A percentile compares a stretch with the other conserved stretches of the same genome.
Evolutionary conservation across 2,329 filamentous ascomycete species (phyloP).

Genomic region (Fusarium illudens): DNA sequence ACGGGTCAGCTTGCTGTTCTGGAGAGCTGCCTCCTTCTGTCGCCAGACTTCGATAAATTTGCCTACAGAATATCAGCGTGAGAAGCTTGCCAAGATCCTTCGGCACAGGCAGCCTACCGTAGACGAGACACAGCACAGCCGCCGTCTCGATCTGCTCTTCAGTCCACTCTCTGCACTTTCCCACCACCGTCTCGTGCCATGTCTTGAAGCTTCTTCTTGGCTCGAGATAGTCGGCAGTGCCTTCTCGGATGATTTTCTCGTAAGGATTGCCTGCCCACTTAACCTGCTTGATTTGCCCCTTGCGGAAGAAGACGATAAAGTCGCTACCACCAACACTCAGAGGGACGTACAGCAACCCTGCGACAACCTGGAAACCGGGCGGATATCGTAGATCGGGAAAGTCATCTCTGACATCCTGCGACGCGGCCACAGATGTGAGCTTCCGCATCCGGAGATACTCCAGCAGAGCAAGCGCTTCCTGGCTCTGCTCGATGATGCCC

Average conservation of each 20-base stretch:
- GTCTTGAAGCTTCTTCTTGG: constrained; percentile 81
- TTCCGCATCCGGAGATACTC: constrained; percentile 83
- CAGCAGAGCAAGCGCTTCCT: constrained; percentile 83
- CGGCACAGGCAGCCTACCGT: constrained; percentile 63
- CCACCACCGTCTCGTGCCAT: constrained; percentile 83
- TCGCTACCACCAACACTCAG: constrained; percentile 78
- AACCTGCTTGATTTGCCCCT: constrained; percentile 76
- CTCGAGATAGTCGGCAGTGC: constrained; percentile 77
- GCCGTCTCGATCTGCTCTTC: constrained; percentile 91
- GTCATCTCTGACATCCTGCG: constrained; percentile 77
- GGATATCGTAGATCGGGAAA: constrained; percentile 84
- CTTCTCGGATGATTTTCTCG: constrained; percentile 77
- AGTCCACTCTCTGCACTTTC: constrained; percentile 86
- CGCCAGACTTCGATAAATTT: constrained; percentile 93
- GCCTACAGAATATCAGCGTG: constrained; percentile 44
- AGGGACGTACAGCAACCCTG: constrained; percentile 83
- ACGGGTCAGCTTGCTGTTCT: constrained; percentile 81
- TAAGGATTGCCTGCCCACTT: constrained; percentile 91
- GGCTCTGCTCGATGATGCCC: constrained; percentile 76
- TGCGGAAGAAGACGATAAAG: constrained; percentile 93
- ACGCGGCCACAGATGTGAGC: constrained; percentile 78
- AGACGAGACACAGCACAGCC: constrained; percentile 85
- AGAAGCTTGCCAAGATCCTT: background rate
- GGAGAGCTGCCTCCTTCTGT: constrained; percentile 85
- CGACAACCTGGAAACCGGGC: constrained; percentile 80